Percentiles rank a stretch among this genome's conserved stretches.
phyloP scores from a whole-genome alignment of 2,329 filamentous ascomycete genomes.

The Claviceps capensis region DNA sequence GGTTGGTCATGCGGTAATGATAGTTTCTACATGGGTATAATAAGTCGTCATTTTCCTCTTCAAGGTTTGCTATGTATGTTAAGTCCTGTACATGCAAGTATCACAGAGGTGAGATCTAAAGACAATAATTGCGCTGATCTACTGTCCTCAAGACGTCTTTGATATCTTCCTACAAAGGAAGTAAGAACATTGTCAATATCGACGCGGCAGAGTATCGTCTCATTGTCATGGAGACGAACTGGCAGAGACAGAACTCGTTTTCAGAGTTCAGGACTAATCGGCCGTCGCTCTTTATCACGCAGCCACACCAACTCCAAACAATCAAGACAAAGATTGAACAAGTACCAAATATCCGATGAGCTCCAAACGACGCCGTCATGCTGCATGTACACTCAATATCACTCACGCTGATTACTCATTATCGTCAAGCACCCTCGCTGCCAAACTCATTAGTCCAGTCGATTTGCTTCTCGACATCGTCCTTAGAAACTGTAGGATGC shows the following conservation, averaged over 20 bases:
- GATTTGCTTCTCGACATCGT: conserved; percentile 69
- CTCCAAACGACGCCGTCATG: conserved; percentile 19
- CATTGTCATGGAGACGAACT: not conserved
- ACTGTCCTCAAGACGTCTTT: not conserved
- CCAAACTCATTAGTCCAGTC: conserved; percentile 97
- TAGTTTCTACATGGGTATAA: too few relatives aligned
- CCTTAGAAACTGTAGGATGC: conserved; percentile 76
- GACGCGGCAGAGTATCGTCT: not conserved
- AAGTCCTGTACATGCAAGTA: too few relatives aligned
- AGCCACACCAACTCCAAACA: conserved; percentile 3
- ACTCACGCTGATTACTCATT: conserved; percentile 1
- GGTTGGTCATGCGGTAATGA: too few relatives aligned
- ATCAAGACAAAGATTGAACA: conserved; percentile 6
- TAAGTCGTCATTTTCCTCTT: too few relatives aligned
- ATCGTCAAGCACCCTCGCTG: conserved; percentile 56
- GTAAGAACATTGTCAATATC: too few relatives aligned
- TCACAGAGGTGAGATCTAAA: too few relatives aligned
- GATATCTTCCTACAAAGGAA: not conserved
- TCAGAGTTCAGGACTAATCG: not conserved
- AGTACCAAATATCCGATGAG: conserved; percentile 12
- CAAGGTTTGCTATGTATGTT: too few relatives aligned
- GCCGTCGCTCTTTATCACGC: not conserved
- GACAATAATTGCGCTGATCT: too few relatives aligned
- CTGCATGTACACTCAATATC: conserved; percentile 9
- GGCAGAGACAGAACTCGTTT: not conserved